Conservation (phyloP, 768 basidiomycete genomes). For the Mrakia frigida region DNA sequence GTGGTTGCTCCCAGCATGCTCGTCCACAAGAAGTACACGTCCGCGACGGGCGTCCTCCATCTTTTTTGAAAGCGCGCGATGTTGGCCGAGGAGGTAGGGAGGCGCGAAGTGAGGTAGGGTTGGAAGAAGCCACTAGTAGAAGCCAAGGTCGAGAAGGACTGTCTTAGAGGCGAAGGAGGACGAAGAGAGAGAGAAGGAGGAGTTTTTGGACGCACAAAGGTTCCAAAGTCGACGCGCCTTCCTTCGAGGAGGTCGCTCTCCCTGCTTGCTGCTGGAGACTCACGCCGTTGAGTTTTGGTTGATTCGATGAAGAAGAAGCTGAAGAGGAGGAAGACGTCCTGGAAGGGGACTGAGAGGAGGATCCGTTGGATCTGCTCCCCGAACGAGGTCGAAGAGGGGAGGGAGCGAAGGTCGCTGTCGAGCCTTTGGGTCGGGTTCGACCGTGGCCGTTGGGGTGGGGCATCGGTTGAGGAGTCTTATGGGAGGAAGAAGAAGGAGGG, state of each 20-base stretch:
- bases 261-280: background rate
- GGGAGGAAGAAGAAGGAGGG: background rate
- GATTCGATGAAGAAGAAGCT: background rate
- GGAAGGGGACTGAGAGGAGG: background rate
- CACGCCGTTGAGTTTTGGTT: background rate
- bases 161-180: background rate
- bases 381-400: background rate
- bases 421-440: background rate
- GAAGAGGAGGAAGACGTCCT: background rate
- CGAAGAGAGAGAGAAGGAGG: background rate
- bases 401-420: background rate
- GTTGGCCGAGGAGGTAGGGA: constrained; percentile 2
- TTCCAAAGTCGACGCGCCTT: background rate
- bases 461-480: background rate
- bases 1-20: constrained; percentile 33
- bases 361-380: background rate
- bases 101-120: constrained; percentile 14
- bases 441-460: background rate
- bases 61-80: constrained; percentile 13
- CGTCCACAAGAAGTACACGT: constrained; percentile 27
- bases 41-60: constrained; percentile 2
- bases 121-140: background rate
- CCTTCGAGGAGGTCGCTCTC: background rate
- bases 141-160: no score
- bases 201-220: background rate